Percentiles rank a stretch among this genome's conserved stretches.
These are phyloP conservation scores for Urtica urens DNA, from an alignment of 306 rosid species.

Conservation along the genomic window DNA sequence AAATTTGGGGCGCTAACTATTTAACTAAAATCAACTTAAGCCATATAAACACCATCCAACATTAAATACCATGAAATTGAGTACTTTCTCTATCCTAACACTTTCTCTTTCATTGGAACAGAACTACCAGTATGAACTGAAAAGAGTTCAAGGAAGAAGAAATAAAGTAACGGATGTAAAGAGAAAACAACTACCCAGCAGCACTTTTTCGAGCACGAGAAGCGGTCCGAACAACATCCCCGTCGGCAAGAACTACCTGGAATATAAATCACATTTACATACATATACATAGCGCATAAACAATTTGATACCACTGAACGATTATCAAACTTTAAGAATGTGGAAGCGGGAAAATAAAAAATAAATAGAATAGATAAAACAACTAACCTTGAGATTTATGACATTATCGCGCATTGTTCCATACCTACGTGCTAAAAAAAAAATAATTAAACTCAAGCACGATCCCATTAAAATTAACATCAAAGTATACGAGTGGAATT, in stretches of 20 bases:
- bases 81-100: neutral
- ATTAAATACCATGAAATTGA: neutral
- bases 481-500: neutral
- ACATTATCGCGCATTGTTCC: slow-evolving; percentile 99
- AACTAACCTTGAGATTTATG: slow-evolving; percentile 41
- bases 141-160: too few species aligned
- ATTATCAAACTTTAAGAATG: slow-evolving; percentile 30
- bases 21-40: neutral
- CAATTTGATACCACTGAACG: slow-evolving; percentile 4
- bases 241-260: slow-evolving; percentile 86
- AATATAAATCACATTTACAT: slow-evolving; percentile 22
- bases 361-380: neutral
- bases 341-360: neutral
- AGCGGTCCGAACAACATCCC: slow-evolving; percentile 84
- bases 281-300: slow-evolving; percentile 13
- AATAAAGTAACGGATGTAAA: neutral
- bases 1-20: slow-evolving; percentile 4
- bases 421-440: slow-evolving; percentile 59
- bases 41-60: neutral
- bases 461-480: slow-evolving; percentile 4
- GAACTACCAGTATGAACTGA: too few species aligned
- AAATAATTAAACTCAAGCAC: slow-evolving; percentile 22
- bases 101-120: neutral
- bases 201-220: slow-evolving; percentile 97
- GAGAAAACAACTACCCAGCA: slow-evolving; percentile 56